Evolutionary conservation across 2,329 filamentous ascomycete species (phyloP), one percentile per base, ranked within the genome.

Genomic region (Claviceps paspali): DNA sequence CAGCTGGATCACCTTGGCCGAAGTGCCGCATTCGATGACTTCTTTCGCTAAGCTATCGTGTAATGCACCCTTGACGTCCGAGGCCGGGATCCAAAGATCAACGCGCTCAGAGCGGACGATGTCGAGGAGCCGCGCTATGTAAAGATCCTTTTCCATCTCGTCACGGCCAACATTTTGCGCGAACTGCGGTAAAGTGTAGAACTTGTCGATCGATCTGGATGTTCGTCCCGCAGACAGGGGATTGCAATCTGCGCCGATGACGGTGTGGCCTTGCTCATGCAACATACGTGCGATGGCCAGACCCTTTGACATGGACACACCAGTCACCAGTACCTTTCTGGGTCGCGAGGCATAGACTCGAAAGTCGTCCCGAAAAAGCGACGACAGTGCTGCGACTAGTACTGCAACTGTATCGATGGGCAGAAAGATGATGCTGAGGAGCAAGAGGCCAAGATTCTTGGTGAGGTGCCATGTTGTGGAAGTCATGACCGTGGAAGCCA

Each of bases 71-170:
- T 69, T 65, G 7, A 80, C 73, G n/a, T 74, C 76, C 0, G 79
- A 83, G 47, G 79, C 83, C 15, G 73, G 76, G 3, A 86, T 71
- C 80, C 81, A 87, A 3, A 86, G 55, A 39, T 83, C 70, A 4
- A 82, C 67, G 0, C 65, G 61, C 43, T 86, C 78, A 1, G 57
- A 52, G 5, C 63, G 51, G 29, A 84, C 63, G 19, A 85, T 65
- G 7, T 70, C 56, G 2, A 81, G 52, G 3, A 86, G 53, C 0
- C 61, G 59, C 11, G 64, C 55, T 11, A 71, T 62, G 47, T 86
- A 84, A 1, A 55, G 54, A 14, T 64, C 59, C 5, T 60, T 41
- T 19, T 23, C 18, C 19, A 29, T 23, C 18, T 30, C 34, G n/a
- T 12, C 27, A 1, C 18, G 22, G 7, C 39, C 9, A 39, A 35